Conservation (phyloP, 352 stramenopile species). For the Phytophthora sansomeana region DNA sequence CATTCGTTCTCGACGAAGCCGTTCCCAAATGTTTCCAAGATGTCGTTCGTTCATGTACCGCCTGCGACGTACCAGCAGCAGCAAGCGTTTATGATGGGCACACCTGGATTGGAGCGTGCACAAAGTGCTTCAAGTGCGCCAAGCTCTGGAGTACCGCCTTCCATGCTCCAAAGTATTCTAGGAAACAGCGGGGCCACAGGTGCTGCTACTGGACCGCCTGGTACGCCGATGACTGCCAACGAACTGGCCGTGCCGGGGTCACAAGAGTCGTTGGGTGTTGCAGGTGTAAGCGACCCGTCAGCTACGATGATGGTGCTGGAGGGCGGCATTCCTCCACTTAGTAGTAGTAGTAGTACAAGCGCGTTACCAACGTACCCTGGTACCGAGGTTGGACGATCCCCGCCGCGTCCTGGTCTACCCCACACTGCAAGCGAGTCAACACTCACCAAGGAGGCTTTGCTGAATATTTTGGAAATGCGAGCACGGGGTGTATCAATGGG, state of each 20-base stretch:
- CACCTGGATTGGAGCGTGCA: conserved; percentile 29
- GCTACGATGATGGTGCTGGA: conserved; percentile 49
- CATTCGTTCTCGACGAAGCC: conserved; percentile 83
- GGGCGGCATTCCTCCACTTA: conserved; percentile 12
- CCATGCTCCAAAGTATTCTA: conserved; percentile 29
- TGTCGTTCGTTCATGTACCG: conserved; percentile 65
- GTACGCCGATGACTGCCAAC: conserved; percentile 12
- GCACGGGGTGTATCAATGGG: conserved; percentile 72
- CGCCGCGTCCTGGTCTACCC: conserved; percentile 33
- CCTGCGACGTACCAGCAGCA: conserved; percentile 35
- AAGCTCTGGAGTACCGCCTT: conserved; percentile 19
- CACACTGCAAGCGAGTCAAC: conserved; percentile 60
- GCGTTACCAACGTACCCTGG: conserved; percentile 23
- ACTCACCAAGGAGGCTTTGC: conserved; percentile 50
- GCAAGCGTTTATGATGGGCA: conserved; percentile 37
- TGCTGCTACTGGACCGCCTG: conserved; percentile 11
- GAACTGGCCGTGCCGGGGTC: conserved; percentile 21
- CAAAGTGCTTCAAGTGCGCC: conserved; percentile 29
- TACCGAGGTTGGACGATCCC: conserved; percentile 45
- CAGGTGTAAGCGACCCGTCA: conserved; percentile 34
- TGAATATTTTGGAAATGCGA: conserved; percentile 52
- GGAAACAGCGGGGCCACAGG: conserved; percentile 19
- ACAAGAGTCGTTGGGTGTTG: conserved; percentile 34
- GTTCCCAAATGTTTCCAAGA: conserved; percentile 84
- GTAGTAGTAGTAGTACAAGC: conserved; percentile 39